A percentile compares a stretch with the other conserved stretches of the same genome.
These are phyloP conservation scores for Lophiotrema nucula DNA, from an alignment of 495 filamentous ascomycete genomes.

Conservation along the genomic window DNA sequence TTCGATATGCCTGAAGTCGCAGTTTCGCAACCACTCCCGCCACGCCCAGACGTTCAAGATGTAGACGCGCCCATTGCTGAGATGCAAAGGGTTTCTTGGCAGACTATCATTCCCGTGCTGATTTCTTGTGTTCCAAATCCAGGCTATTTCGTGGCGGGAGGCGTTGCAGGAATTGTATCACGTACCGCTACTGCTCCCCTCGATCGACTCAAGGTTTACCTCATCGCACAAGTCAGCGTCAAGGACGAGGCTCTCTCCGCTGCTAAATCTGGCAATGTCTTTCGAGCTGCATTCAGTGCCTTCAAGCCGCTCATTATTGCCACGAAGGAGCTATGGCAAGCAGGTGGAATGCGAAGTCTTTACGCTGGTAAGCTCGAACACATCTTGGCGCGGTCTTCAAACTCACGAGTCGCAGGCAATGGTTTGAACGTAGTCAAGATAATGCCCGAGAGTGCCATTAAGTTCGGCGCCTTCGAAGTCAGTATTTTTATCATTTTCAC, in stretches of 20 bases:
- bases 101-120: conserved; percentile 49
- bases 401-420: conserved; percentile 67
- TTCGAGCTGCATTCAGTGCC: conserved; percentile 64
- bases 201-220: conserved; percentile 94
- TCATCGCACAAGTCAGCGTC: conserved; percentile 83
- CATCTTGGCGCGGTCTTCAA: conserved; percentile 20
- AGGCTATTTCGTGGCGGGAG: conserved; percentile 98
- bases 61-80: conserved; percentile 16
- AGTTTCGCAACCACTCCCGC: conserved; percentile 24
- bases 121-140: conserved; percentile 64
- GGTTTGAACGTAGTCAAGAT: conserved; percentile 96
- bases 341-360: conserved; percentile 86
- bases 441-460: conserved; percentile 96
- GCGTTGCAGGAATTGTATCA: conserved; percentile 85
- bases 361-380: conserved; percentile 74
- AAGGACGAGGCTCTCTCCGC: conserved; percentile 60
- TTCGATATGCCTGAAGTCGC: conserved; percentile 21
- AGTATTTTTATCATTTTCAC: conserved; percentile 15
- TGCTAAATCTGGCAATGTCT: conserved; percentile 67
- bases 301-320: conserved; percentile 70
- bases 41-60: conserved; percentile 15
- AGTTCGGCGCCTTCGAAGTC: conserved; percentile 91
- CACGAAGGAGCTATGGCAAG: conserved; percentile 70
- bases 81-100: conserved; percentile 8
- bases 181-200: conserved; percentile 91